Evolutionary conservation across 495 filamentous ascomycete genomes (phyloP).

Genomic region (Beverwykella pulmonaria): DNA sequence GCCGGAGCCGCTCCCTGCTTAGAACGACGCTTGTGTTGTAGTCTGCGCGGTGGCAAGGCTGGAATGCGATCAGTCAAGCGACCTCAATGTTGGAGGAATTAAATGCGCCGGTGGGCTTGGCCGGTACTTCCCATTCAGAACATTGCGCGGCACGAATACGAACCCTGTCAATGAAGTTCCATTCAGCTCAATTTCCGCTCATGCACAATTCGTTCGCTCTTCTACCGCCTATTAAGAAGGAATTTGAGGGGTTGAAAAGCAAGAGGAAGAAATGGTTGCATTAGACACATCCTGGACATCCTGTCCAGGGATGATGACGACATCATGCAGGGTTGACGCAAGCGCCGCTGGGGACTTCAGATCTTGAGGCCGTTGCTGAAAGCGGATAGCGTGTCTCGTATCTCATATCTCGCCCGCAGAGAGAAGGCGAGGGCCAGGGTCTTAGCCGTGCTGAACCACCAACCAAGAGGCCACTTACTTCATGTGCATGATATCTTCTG

Average conservation of each 20-base stretch:
- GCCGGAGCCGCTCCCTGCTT: background rate
- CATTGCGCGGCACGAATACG: background rate
- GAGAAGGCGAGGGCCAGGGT: too few relatives aligned
- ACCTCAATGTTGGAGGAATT: background rate
- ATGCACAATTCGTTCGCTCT: background rate
- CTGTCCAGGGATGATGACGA: conserved; percentile 13
- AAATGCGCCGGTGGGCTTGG: background rate
- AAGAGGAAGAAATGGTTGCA: background rate
- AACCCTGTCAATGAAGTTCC: background rate
- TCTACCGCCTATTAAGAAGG: background rate
- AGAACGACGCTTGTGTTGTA: background rate
- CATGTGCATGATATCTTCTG: too few relatives aligned
- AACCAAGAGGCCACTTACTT: too few relatives aligned
- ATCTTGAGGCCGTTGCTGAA: background rate
- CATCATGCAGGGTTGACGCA: conserved; percentile 9
- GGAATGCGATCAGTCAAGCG: background rate
- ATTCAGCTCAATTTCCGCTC: background rate
- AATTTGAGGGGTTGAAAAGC: too few relatives aligned
- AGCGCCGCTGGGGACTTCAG: background rate
- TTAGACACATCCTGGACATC: background rate
- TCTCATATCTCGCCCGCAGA: too few relatives aligned
- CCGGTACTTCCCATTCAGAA: background rate
- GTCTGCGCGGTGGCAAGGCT: background rate
- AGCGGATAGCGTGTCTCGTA: background rate
- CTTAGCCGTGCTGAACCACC: too few relatives aligned